These are phyloP conservation scores for Plasmodium chabaudi DNA, from an alignment of 169 alveolate genomes.

Conservation along the genomic window DNA sequence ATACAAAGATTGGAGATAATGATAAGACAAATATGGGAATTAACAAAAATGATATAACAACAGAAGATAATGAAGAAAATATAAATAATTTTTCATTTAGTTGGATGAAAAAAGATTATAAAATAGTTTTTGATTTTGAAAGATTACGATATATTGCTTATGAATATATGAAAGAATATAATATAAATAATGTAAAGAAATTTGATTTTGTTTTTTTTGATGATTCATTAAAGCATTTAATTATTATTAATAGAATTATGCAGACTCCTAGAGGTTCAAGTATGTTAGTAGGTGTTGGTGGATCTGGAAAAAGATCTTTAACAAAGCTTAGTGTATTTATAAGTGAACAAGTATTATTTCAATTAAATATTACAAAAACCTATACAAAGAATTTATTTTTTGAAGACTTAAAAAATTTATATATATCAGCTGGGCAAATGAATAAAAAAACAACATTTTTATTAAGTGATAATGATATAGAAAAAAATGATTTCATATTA, in stretches of 20 bases:
- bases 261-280: constrained; percentile 96
- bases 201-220: constrained; percentile 96
- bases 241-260: constrained; percentile 94
- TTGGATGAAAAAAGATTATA: constrained; percentile 82
- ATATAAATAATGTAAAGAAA: constrained; percentile 93
- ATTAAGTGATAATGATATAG: constrained; percentile 96
- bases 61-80: constrained; percentile 23
- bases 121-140: constrained; percentile 88
- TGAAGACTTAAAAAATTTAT: constrained; percentile 92
- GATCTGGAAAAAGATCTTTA: constrained; percentile 97
- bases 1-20: not conserved
- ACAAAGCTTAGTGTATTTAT: constrained; percentile 95
- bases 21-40: not conserved
- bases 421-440: constrained; percentile 92
- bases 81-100: constrained; percentile 37
- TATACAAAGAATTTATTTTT: constrained; percentile 92
- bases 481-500: constrained; percentile 93
- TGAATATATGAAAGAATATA: constrained; percentile 90
- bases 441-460: constrained; percentile 93
- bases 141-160: constrained; percentile 88
- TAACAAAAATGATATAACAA: not conserved
- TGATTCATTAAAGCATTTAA: constrained; percentile 95
- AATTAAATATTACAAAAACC: constrained; percentile 92
- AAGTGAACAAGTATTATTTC: constrained; percentile 89
- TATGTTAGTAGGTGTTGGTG: constrained; percentile 97